phyloP scores from a whole-genome alignment of 441 rosid genomes.

The Arabidopsis lyrata region DNA sequence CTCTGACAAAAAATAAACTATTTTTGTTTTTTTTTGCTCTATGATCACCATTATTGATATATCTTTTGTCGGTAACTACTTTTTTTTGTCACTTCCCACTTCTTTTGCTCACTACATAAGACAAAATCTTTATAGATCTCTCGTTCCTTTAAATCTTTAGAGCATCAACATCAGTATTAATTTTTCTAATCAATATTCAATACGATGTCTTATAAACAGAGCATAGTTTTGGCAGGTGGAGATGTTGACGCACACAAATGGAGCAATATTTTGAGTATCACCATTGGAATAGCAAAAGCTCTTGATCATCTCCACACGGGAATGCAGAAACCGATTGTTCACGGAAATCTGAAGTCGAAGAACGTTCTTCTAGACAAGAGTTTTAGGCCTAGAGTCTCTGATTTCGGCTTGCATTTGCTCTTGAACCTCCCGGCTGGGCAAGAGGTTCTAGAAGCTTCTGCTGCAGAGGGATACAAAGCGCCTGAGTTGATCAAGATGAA shows the following conservation, averaged over 20 bases:
- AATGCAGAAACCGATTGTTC: conserved; percentile 62
- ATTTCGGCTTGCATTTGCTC: conserved; percentile 73
- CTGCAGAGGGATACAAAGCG: conserved; percentile 85
- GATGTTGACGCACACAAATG: conserved; percentile 65
- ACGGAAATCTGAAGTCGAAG: conserved; percentile 87
- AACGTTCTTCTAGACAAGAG: conserved; percentile 68
- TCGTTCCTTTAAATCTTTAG: conserved; percentile 18
- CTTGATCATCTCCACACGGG: conserved; percentile 84
- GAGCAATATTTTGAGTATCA: conserved; percentile 61
- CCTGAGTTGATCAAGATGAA: conserved; percentile 91
- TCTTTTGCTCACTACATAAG: conserved; percentile 19
- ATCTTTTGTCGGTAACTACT: conserved; percentile 42
- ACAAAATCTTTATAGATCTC: conserved; percentile 37
- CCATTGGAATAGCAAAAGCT: conserved; percentile 71
- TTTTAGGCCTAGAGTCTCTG: conserved; percentile 72
- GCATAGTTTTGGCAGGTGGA: conserved; percentile 60
- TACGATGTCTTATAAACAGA: conserved; percentile 9
- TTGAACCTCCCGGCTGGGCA: conserved; percentile 72
- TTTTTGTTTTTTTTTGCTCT: background rate
- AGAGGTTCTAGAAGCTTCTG: conserved; percentile 76
- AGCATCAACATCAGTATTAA: conserved; percentile 17
- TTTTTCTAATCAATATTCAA: background rate
- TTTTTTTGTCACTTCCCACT: conserved; percentile 37
- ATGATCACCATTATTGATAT: conserved; percentile 38
- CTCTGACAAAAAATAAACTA: background rate